These are phyloP conservation scores for Lathyrus sativus DNA, from an alignment of 306 rosid species.

Conservation along the genomic window DNA sequence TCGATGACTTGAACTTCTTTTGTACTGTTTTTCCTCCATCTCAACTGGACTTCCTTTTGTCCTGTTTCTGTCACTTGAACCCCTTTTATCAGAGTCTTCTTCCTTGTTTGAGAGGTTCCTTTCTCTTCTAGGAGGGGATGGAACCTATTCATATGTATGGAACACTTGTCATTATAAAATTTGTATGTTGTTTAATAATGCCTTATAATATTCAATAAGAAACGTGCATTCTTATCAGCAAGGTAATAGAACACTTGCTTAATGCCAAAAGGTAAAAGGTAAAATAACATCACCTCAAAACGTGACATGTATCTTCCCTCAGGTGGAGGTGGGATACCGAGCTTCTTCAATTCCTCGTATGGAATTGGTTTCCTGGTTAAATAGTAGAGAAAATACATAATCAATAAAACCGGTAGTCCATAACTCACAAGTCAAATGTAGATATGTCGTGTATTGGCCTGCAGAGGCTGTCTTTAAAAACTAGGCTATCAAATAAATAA, in stretches of 20 bases:
- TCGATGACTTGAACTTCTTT: constrained; percentile 45
- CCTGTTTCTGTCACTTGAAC: constrained; percentile 45
- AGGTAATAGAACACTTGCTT: constrained; percentile 5
- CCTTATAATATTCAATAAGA: constrained; percentile 10
- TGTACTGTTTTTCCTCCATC: neutral
- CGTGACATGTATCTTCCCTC: constrained; percentile 91
- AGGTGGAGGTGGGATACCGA: constrained; percentile 87
- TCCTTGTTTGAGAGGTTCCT: constrained; percentile 44
- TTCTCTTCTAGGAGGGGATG: constrained; percentile 82
- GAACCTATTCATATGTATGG: constrained; percentile 50
- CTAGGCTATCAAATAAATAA: too few relatives aligned
- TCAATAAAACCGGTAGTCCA: neutral
- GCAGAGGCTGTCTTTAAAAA: neutral
- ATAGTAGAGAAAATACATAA: constrained; percentile 19
- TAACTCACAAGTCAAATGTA: too few relatives aligned
- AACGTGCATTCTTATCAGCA: neutral
- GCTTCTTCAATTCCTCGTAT: constrained; percentile 69
- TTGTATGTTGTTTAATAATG: neutral
- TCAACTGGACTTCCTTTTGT: neutral
- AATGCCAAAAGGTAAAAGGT: neutral
- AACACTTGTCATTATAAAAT: constrained; percentile 2
- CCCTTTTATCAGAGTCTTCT: constrained; percentile 45
- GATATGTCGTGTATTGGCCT: too few relatives aligned
- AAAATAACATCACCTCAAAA: constrained; percentile 57
- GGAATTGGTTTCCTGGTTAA: constrained; percentile 75